Percentiles rank a stretch among this genome's conserved stretches.
Conservation (phyloP, 2,329 filamentous ascomycete species). For the Aureobasidium sp. region DNA sequence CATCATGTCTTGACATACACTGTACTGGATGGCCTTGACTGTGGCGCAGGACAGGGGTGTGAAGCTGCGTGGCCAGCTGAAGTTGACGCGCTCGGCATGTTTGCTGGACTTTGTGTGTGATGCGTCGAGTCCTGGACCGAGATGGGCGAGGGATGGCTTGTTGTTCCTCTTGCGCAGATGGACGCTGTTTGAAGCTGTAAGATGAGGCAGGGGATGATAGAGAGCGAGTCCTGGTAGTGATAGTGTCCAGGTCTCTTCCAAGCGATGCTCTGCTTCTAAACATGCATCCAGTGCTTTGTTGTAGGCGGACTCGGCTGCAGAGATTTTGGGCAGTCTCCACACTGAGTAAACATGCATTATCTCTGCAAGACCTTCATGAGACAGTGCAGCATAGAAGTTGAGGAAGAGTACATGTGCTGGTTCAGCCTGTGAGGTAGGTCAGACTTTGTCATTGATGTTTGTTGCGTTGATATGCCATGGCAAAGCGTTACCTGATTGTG, state of each 20-base stretch:
- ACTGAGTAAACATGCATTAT: constrained; percentile 40
- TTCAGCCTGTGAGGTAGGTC: constrained; percentile 33
- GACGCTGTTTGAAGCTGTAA: not conserved
- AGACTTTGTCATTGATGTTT: constrained; percentile 9
- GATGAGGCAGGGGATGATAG: not conserved
- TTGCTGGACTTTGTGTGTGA: not conserved
- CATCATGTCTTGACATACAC: not conserved
- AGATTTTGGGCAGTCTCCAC: constrained; percentile 37
- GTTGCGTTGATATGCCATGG: not conserved
- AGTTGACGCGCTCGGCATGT: not conserved
- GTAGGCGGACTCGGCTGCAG: constrained; percentile 36
- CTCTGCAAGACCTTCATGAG: constrained; percentile 41
- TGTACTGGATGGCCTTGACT: not conserved
- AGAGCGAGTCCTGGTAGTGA: not conserved
- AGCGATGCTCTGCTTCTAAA: constrained; percentile 16
- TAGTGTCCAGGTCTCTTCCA: not conserved
- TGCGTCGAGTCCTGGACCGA: not conserved
- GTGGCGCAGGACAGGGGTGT: constrained; percentile 1
- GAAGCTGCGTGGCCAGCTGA: constrained; percentile 6
- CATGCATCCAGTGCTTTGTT: constrained; percentile 23
- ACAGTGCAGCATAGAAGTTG: constrained; percentile 41
- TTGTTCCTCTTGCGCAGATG: not conserved
- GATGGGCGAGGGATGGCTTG: not conserved
- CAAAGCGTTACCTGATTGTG: not conserved
- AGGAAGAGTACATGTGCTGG: constrained; percentile 23